A percentile compares a stretch with the other conserved stretches of the same genome.
Conservation (phyloP, 371 early-diverging fungal genomes). For the Gilbertella persicaria region DNA sequence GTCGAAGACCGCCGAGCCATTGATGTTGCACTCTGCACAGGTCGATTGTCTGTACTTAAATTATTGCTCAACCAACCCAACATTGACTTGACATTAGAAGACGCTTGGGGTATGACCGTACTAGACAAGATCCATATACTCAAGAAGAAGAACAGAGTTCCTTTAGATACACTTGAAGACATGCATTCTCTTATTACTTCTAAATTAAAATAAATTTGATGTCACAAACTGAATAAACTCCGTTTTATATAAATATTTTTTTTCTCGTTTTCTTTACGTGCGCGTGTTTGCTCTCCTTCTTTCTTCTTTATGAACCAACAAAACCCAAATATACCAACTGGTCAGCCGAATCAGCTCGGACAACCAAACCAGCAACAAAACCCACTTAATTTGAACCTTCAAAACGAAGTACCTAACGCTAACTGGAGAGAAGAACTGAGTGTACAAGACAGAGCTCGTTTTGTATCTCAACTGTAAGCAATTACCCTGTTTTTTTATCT, state of each 20-base stretch:
- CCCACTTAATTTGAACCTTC: slow-evolving; percentile 7
- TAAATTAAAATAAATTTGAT: neutral
- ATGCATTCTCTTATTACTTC: slow-evolving; percentile 12
- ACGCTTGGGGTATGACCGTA: slow-evolving; percentile 40
- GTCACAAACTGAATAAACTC: neutral
- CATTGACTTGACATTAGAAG: slow-evolving; percentile 19
- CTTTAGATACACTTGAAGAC: slow-evolving; percentile 5
- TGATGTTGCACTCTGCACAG: slow-evolving; percentile 42
- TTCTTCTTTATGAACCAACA: slow-evolving; percentile 23
- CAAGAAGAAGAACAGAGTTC: slow-evolving; percentile 8
- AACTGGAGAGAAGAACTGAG: slow-evolving; percentile 37
- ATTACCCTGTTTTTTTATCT: neutral
- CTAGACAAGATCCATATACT: slow-evolving; percentile 33
- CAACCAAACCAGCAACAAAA: slow-evolving; percentile 10
- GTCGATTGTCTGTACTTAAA: slow-evolving; percentile 37
- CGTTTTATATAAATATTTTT: neutral
- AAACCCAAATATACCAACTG: slow-evolving; percentile 26
- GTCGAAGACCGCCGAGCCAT: slow-evolving; percentile 41
- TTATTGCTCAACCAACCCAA: slow-evolving; percentile 28
- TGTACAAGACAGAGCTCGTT: slow-evolving; percentile 36
- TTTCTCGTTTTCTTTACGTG: neutral
- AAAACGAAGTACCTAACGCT: slow-evolving; percentile 29
- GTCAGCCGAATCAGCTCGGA: slow-evolving; percentile 10
- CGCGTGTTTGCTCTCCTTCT: neutral
- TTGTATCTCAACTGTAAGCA: slow-evolving; percentile 32